Percentiles rank a stretch among this genome's conserved stretches.
Conservation (phyloP, 2,329 filamentous ascomycete genomes). For the Zymoseptoria crescenta region DNA sequence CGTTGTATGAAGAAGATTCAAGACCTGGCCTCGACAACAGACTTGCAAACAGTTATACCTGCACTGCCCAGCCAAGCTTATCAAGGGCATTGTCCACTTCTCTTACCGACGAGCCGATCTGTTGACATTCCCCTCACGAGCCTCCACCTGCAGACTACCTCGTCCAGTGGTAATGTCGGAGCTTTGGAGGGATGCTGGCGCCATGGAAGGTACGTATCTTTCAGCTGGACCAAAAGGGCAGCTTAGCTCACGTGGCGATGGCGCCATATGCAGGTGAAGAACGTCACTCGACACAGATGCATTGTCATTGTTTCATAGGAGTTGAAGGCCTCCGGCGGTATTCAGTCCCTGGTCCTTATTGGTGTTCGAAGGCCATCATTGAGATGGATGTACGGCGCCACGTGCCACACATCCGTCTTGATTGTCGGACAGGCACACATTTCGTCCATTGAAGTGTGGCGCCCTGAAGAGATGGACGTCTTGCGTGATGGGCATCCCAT, state of each 20-base stretch:
- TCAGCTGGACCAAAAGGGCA: conserved; percentile 1
- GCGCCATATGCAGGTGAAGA: not conserved
- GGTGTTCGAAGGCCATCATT: not conserved
- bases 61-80: not conserved
- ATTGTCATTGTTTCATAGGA: not conserved
- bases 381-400: not conserved
- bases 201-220: conserved; percentile 3
- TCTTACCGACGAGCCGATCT: not conserved
- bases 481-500: too few relatives aligned
- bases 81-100: too few relatives aligned
- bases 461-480: too few relatives aligned
- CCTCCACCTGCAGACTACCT: conserved; percentile 2
- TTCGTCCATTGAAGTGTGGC: too few relatives aligned
- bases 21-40: not conserved
- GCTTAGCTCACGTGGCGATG: conserved; percentile 4
- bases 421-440: not conserved
- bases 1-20: not conserved
- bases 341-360: not conserved
- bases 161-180: conserved; percentile 2
- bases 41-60: not conserved
- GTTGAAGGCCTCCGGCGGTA: not conserved
- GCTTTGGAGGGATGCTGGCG: conserved; percentile 1
- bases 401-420: not conserved
- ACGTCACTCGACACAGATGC: not conserved
- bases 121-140: conserved; percentile 3